phyloP scores from a whole-genome alignment of 2,329 filamentous ascomycete species.

The Penicillium expansum region DNA sequence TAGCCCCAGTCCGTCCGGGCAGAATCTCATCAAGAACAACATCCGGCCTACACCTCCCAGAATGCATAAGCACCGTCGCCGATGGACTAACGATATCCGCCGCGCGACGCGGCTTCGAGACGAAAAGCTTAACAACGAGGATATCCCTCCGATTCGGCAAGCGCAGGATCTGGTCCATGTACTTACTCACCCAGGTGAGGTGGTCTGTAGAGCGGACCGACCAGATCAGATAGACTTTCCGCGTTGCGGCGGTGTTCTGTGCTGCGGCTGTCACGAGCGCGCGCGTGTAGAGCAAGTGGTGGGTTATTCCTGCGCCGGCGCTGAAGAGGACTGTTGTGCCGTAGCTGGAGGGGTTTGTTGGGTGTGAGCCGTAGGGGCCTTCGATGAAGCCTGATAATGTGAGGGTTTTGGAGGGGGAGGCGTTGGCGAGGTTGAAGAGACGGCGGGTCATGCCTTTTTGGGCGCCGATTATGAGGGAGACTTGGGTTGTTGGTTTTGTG shows the following conservation, averaged over 20 bases:
- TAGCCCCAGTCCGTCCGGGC: conserved; percentile 55
- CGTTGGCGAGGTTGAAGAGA: conserved; percentile 56
- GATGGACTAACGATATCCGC: conserved; percentile 57
- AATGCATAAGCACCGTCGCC: conserved; percentile 60
- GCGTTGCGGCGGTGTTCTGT: conserved; percentile 55
- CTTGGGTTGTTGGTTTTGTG: conserved; percentile 29
- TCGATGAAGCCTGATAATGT: conserved; percentile 58
- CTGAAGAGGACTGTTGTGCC: conserved; percentile 66
- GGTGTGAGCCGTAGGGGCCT: conserved; percentile 62
- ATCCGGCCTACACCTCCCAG: conserved; percentile 56
- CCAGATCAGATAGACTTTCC: conserved; percentile 62
- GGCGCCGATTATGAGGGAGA: conserved; percentile 59
- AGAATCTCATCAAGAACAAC: conserved; percentile 59
- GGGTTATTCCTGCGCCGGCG: conserved; percentile 64
- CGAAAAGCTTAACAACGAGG: conserved; percentile 60
- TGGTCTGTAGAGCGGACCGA: conserved; percentile 59
- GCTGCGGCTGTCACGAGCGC: conserved; percentile 55
- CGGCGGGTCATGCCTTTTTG: conserved; percentile 63
- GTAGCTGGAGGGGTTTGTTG: conserved; percentile 57
- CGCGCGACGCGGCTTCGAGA: conserved; percentile 57
- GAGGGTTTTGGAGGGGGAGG: conserved; percentile 50
- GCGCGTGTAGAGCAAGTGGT: conserved; percentile 61
- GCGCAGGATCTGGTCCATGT: conserved; percentile 64
- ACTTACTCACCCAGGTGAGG: conserved; percentile 62
- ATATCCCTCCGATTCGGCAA: conserved; percentile 59